A percentile compares a stretch with the other conserved stretches of the same genome.
These are phyloP conservation scores for Chaetomium globosum DNA, from an alignment of 2,329 filamentous ascomycete species.

Conservation along the genomic window DNA sequence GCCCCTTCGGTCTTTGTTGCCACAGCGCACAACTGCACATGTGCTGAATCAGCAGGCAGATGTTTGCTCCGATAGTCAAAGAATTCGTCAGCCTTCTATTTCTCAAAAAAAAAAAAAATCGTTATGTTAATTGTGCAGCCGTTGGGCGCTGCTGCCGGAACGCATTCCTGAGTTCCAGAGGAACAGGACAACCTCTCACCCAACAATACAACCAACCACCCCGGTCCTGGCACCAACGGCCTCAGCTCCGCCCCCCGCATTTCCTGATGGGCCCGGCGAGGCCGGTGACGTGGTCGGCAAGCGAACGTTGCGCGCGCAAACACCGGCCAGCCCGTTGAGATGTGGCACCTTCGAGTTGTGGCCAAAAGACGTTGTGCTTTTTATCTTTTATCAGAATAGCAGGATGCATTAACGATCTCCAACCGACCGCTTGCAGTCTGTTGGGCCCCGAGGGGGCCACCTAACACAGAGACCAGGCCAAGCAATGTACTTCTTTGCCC, in stretches of 20 bases:
- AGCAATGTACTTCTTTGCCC: background rate
- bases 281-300: slow-evolving; percentile 29
- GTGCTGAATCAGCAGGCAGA: slow-evolving; percentile 25
- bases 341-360: background rate
- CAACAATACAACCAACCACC: background rate
- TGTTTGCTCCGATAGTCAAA: background rate
- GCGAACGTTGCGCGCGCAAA: slow-evolving; percentile 4
- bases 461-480: slow-evolving; percentile 4
- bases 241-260: slow-evolving; percentile 27
- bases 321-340: slow-evolving; percentile 3
- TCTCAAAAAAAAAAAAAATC: background rate
- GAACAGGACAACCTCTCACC: background rate
- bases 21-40: slow-evolving; percentile 13
- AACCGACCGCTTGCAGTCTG: background rate
- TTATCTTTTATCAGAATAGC: background rate
- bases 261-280: slow-evolving; percentile 26
- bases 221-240: background rate
- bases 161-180: background rate
- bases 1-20: slow-evolving; percentile 18
- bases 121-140: background rate
- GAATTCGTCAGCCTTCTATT: slow-evolving; percentile 9
- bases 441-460: slow-evolving; percentile 6
- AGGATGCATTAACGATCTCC: background rate
- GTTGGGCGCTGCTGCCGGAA: background rate
- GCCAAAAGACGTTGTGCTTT: background rate